Conservation (phyloP, 148 eudicot genomes). For the Fagopyrum tataricum region DNA sequence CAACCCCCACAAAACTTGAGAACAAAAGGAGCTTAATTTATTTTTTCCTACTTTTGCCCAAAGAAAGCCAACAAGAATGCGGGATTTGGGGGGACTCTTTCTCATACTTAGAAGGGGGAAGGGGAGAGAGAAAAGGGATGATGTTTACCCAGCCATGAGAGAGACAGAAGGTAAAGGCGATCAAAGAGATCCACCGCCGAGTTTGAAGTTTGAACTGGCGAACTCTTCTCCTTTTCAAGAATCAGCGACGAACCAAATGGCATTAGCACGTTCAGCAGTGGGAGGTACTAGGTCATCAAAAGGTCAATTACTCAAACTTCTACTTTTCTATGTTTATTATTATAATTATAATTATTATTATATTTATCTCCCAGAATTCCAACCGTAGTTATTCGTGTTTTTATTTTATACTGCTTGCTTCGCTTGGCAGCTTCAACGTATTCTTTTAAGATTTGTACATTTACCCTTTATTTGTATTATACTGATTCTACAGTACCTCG, state of each 20-base stretch:
- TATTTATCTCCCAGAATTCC: too few species aligned
- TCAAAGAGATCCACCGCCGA: conserved; percentile 3
- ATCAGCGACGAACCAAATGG: neutral
- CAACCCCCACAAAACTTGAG: neutral
- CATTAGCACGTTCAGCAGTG: neutral
- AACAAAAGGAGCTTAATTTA: neutral
- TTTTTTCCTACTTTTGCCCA: neutral
- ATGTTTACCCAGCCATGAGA: conserved; percentile 11
- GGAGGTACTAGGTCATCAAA: conserved; percentile 4
- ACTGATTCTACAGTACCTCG: too few species aligned
- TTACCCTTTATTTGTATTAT: too few species aligned
- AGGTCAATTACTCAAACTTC: neutral
- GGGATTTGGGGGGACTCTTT: neutral
- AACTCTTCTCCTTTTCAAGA: neutral
- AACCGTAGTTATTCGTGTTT: too few species aligned
- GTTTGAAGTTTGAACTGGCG: neutral
- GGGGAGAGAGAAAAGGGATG: neutral
- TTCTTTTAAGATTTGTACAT: too few species aligned
- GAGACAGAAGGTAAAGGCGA: conserved; percentile 8
- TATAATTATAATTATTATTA: too few species aligned
- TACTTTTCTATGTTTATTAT: neutral
- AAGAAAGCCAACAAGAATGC: neutral
- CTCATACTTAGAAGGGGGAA: neutral
- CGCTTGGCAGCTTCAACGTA: too few species aligned
- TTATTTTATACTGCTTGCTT: too few species aligned